These are phyloP conservation scores for Phalaenopsis aphrodite DNA, from an alignment of 106 monocot genomes.

Conservation along the genomic window DNA sequence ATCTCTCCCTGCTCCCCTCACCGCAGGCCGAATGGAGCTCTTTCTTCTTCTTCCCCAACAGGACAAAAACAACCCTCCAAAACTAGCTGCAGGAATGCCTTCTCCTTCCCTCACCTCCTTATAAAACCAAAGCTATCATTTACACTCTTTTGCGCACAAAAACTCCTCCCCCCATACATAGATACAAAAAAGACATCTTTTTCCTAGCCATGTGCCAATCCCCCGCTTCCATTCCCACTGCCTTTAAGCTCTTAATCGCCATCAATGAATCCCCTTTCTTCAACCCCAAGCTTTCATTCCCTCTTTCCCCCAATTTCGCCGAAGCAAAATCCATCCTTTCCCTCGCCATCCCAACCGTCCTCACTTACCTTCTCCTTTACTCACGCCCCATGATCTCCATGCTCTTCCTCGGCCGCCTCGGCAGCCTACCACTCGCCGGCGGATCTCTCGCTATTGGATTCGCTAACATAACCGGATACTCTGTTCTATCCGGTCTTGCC, in stretches of 20 bases:
- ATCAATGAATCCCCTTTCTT: background rate
- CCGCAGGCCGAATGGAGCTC: constrained; percentile 1
- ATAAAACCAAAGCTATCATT: background rate
- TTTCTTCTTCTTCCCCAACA: background rate
- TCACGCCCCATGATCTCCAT: constrained; percentile 71
- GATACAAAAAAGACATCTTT: background rate
- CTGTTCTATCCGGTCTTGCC: constrained; percentile 81
- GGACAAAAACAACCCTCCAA: background rate
- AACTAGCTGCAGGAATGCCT: background rate
- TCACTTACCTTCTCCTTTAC: constrained; percentile 64
- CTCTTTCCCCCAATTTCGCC: background rate
- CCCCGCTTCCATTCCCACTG: background rate
- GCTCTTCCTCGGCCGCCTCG: constrained; percentile 75
- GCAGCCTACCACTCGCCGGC: constrained; percentile 61
- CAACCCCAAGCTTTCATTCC: background rate
- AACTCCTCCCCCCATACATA: background rate
- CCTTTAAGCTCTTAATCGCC: background rate
- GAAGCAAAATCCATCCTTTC: constrained; percentile 30
- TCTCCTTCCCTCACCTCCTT: background rate
- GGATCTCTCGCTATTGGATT: constrained; percentile 80
- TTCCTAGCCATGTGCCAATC: background rate
- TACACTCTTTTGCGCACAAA: background rate
- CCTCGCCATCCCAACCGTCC: constrained; percentile 40
- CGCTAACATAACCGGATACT: constrained; percentile 93
- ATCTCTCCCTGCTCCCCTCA: background rate